Percentiles rank a stretch among this genome's conserved stretches.
Conservation (phyloP, 2,329 filamentous ascomycete species). For the Epichloe sibirici region DNA sequence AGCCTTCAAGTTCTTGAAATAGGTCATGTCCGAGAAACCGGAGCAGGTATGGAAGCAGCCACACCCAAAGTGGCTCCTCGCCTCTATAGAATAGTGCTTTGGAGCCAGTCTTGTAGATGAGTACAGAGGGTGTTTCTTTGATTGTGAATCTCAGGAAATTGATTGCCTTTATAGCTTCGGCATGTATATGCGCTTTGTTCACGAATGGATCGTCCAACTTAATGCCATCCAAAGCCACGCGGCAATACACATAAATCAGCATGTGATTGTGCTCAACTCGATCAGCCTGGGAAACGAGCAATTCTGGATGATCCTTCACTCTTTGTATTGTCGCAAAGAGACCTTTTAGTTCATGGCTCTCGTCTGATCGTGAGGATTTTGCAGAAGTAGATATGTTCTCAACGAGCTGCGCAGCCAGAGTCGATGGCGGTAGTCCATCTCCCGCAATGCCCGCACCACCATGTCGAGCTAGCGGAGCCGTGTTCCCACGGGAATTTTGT, state of each 20-base stretch:
- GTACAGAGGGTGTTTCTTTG: slow-evolving; percentile 59
- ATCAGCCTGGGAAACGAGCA: slow-evolving; percentile 50
- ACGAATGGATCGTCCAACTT: slow-evolving; percentile 58
- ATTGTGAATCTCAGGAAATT: slow-evolving; percentile 66
- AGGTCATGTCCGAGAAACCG: slow-evolving; percentile 41
- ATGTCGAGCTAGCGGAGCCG: slow-evolving; percentile 8
- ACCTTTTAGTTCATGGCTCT: slow-evolving; percentile 62
- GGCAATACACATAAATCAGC: slow-evolving; percentile 71
- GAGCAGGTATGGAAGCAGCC: slow-evolving; percentile 48
- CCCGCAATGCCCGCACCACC: slow-evolving; percentile 9
- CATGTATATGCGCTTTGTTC: slow-evolving; percentile 38
- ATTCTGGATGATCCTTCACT: slow-evolving; percentile 36
- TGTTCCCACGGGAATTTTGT: slow-evolving; percentile 11
- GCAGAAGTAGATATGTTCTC: slow-evolving; percentile 61
- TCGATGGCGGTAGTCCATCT: slow-evolving; percentile 52
- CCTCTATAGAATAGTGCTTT: slow-evolving; percentile 39
- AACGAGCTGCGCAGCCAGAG: slow-evolving; percentile 77
- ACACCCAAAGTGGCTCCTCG: slow-evolving; percentile 51
- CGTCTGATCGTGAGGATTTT: slow-evolving; percentile 48
- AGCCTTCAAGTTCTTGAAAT: slow-evolving; percentile 33
- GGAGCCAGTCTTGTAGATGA: slow-evolving; percentile 33
- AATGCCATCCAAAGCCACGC: slow-evolving; percentile 62
- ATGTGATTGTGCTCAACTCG: slow-evolving; percentile 70
- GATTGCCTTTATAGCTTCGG: slow-evolving; percentile 59
- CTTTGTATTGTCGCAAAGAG: slow-evolving; percentile 47